Evolutionary conservation across 768 basidiomycete species (phyloP), one percentile per base, ranked within the genome.

Genomic region (Trametes villosa): DNA sequence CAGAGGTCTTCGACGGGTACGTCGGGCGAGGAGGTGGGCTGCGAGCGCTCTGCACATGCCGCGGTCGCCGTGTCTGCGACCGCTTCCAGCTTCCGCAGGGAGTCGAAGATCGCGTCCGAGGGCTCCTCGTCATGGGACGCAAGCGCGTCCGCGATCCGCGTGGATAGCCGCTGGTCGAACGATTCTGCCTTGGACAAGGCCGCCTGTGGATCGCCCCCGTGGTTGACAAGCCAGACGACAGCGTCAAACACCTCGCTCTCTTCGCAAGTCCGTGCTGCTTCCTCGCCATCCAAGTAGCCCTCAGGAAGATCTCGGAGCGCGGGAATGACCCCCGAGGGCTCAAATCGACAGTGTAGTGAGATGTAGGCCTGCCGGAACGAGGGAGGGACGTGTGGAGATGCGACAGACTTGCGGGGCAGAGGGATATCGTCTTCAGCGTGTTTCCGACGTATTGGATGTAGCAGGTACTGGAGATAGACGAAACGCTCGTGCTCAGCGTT

Each of bases 1-100:
- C 95, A 98, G 64, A 94, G 83, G 63, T 96, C 92, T 69, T 97
- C 95, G 17, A 87, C 66, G 40, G 82, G 76, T 57, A 82, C 69
- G 29, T 81, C 74, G 30, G 68, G 73, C 11, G 77, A 72, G 20
- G 76, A 75, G 13, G 72, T 69, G 27, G 44, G 8, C 66, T 77
- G 77, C 5, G 91, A 92, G 53, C 84, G 85, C 54, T 86, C 81
- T 38, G 88, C 73, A 71, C 94, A 97, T 27, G 96, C 81, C 2
- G 78, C 73, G 3, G 89, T 81, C 31, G 88, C 89, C 30, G 83
- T 81, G 15, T 77, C 76, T 18, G 85, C 84, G 26, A 95, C 78
- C 2, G 79, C 77, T 56, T 83, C 77, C 41, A 96, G 73, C 22
- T 82, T 78, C 18, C 79, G 74, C 45, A 91, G 53, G 27, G 83